Conservation (phyloP, 768 basidiomycete species). For the Suillus lakei region DNA sequence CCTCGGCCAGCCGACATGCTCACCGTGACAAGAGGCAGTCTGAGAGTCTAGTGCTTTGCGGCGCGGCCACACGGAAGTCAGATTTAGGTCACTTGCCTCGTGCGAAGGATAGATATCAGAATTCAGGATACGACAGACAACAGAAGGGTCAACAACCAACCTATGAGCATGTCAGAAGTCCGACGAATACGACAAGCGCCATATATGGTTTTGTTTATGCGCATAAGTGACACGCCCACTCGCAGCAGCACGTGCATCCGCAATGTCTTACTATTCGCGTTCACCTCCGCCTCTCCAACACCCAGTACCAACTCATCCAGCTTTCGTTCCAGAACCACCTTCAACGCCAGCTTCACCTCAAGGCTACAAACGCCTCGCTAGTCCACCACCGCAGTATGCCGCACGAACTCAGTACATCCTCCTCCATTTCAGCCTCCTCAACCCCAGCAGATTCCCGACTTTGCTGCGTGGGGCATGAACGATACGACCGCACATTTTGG, state of each 20-base stretch:
- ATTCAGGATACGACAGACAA: too few species aligned
- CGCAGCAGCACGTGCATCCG: neutral
- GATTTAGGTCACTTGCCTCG: too few species aligned
- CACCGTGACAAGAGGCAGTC: too few species aligned
- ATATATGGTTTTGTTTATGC: too few species aligned
- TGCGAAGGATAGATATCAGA: too few species aligned
- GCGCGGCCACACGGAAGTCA: too few species aligned
- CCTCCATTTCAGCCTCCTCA: slow-evolving; percentile 51
- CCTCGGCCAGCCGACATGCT: too few species aligned
- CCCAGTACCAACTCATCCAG: slow-evolving; percentile 87
- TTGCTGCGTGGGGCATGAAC: slow-evolving; percentile 84
- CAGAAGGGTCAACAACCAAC: too few species aligned
- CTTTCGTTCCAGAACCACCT: slow-evolving; percentile 83
- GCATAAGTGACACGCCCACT: too few species aligned
- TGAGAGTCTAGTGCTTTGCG: too few species aligned
- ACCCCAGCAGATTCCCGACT: slow-evolving; percentile 45
- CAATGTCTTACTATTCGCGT: slow-evolving; percentile 41
- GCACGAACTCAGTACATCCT: slow-evolving; percentile 42
- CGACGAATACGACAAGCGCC: too few species aligned
- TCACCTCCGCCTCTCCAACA: slow-evolving; percentile 86
- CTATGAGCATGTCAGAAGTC: too few species aligned
- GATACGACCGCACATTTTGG: slow-evolving; percentile 95
- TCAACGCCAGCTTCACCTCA: slow-evolving; percentile 73
- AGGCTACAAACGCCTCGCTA: slow-evolving; percentile 74
- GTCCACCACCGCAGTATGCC: slow-evolving; percentile 49